Evolutionary conservation across 2,329 filamentous ascomycete species (phyloP).

Genomic region (Volutella citrinella): DNA sequence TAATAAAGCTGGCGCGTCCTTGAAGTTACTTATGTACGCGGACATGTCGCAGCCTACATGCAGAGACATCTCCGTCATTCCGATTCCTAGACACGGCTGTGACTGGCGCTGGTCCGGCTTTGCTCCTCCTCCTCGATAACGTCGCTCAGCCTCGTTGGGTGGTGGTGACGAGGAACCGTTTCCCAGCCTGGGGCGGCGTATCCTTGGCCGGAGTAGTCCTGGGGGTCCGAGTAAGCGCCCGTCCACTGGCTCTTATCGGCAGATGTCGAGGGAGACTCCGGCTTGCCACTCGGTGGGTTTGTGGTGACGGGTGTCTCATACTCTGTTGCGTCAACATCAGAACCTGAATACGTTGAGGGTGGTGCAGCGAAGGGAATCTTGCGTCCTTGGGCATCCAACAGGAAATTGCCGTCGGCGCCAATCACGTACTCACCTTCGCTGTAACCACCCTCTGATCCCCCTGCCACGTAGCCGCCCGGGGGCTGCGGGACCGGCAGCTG

Average conservation of each 20-base stretch:
- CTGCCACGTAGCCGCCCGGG: conserved; percentile 18
- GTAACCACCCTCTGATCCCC: conserved; percentile 58
- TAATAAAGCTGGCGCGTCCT: no score
- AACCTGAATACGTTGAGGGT: conserved; percentile 43
- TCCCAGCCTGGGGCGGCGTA: conserved; percentile 74
- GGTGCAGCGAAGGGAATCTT: conserved; percentile 52
- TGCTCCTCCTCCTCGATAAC: conserved; percentile 83
- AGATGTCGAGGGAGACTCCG: conserved; percentile 29
- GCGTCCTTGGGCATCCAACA: conserved; percentile 58
- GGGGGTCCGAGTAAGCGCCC: conserved; percentile 37
- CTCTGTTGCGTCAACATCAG: conserved; percentile 54
- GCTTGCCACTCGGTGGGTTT: conserved; percentile 34
- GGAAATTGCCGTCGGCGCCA: conserved; percentile 58
- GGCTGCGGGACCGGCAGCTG: conserved; percentile 17
- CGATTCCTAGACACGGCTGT: conserved; percentile 45
- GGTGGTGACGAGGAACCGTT: conserved; percentile 72
- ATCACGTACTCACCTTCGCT: conserved; percentile 71
- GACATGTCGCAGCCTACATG: no score
- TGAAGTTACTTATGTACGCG: conserved; percentile 15
- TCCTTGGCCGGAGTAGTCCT: conserved; percentile 65
- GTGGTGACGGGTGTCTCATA: conserved; percentile 53
- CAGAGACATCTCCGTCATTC: conserved; percentile 12
- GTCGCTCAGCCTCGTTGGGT: conserved; percentile 84
- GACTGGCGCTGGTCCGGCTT: conserved; percentile 70
- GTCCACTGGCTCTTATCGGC: conserved; percentile 38